Percentiles rank a stretch among this genome's conserved stretches.
These are phyloP conservation scores for Xylaria cubensis DNA, from an alignment of 495 filamentous ascomycete genomes.

Conservation along the genomic window DNA sequence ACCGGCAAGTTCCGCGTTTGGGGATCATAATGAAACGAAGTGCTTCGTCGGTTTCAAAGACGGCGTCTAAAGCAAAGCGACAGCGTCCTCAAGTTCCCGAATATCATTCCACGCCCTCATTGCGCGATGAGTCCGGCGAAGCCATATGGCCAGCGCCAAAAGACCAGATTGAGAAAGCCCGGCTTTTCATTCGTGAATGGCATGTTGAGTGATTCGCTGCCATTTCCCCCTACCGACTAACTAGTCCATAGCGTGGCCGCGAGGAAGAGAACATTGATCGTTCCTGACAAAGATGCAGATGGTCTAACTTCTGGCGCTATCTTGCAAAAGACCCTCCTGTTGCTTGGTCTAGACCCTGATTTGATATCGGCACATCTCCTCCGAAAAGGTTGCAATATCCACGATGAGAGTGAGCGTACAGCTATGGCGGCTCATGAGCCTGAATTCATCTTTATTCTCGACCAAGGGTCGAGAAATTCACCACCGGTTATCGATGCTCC, in stretches of 20 bases:
- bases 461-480: conserved; percentile 61
- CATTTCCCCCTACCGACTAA: conserved; percentile 29
- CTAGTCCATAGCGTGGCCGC: conserved; percentile 26
- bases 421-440: conserved; percentile 54
- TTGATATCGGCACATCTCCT: conserved; percentile 61
- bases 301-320: conserved; percentile 65
- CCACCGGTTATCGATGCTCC: conserved; percentile 53
- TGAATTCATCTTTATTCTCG: conserved; percentile 62
- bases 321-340: conserved; percentile 57
- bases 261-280: conserved; percentile 51
- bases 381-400: conserved; percentile 58
- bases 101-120: conserved; percentile 46
- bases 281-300: conserved; percentile 69
- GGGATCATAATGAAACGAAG: conserved; percentile 38
- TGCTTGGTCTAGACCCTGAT: conserved; percentile 53
- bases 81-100: conserved; percentile 39
- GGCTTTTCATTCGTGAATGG: conserved; percentile 59
- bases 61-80: conserved; percentile 32
- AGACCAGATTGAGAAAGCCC: conserved; percentile 53
- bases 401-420: conserved; percentile 52
- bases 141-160: conserved; percentile 62
- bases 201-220: conserved; percentile 38
- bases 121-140: conserved; percentile 48
- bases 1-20: neutral
- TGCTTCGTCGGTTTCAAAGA: conserved; percentile 32